phyloP scores from a whole-genome alignment of 768 basidiomycete species.

The Mycena venus region DNA sequence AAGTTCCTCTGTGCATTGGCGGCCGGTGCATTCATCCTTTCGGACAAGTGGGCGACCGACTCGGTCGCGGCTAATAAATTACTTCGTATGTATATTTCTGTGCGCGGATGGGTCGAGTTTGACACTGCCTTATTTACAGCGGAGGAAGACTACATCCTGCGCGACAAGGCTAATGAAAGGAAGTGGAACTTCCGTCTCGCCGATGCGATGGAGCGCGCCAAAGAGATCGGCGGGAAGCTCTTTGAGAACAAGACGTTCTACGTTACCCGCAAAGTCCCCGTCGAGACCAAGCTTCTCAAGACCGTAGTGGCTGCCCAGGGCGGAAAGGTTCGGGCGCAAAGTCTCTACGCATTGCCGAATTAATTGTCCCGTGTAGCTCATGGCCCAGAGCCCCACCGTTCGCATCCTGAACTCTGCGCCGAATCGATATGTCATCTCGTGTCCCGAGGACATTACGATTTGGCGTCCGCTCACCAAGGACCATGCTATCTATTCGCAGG shows the following conservation, averaged over 20 bases:
- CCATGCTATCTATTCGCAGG: slow-evolving; percentile 74
- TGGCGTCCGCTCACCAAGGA: slow-evolving; percentile 74
- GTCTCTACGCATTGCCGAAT: not conserved
- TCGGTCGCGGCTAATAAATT: slow-evolving; percentile 69
- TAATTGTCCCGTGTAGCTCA: slow-evolving; percentile 47
- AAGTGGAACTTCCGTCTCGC: slow-evolving; percentile 76
- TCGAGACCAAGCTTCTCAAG: slow-evolving; percentile 73
- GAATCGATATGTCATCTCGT: slow-evolving; percentile 75
- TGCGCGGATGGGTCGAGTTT: slow-evolving; percentile 6
- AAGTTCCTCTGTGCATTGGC: slow-evolving; percentile 89
- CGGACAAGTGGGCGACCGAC: slow-evolving; percentile 75
- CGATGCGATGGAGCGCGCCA: slow-evolving; percentile 72
- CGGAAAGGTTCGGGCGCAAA: slow-evolving; percentile 66
- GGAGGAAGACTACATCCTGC: slow-evolving; percentile 69
- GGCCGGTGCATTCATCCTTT: slow-evolving; percentile 71
- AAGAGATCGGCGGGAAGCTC: slow-evolving; percentile 63
- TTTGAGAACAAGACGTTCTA: slow-evolving; percentile 81
- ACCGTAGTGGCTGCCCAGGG: slow-evolving; percentile 79
- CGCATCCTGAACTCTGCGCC: slow-evolving; percentile 66
- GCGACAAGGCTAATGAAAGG: slow-evolving; percentile 72
- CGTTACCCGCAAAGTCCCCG: slow-evolving; percentile 73
- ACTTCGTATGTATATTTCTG: slow-evolving; percentile 63
- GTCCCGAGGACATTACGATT: slow-evolving; percentile 69
- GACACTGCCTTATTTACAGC: slow-evolving; percentile 56
- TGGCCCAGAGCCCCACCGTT: slow-evolving; percentile 63